These are phyloP conservation scores for Hygrophorus russula DNA, from an alignment of 768 basidiomycete genomes.

Conservation along the genomic window DNA sequence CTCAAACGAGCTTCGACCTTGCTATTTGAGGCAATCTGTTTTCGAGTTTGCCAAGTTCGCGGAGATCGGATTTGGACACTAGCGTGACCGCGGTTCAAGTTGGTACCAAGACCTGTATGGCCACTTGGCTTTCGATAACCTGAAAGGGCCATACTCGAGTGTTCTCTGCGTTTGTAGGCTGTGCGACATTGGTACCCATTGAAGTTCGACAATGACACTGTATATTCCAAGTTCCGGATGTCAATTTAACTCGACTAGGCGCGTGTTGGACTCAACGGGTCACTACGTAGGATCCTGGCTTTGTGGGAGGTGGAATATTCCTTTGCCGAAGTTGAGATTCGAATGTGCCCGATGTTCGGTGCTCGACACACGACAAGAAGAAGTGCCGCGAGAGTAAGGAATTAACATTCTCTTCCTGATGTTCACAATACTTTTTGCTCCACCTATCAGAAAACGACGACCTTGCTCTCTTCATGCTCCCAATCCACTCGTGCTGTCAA, in stretches of 20 bases:
- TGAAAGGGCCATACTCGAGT: neutral
- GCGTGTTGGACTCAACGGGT: neutral
- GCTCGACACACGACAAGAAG: neutral
- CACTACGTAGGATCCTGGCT: neutral
- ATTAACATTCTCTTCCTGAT: no score
- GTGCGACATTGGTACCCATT: neutral
- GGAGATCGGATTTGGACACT: no score
- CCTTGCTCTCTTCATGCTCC: no score
- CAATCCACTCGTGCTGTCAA: no score
- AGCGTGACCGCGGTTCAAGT: no score
- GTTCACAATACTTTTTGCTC: no score
- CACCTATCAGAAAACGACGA: no score
- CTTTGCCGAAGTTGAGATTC: neutral
- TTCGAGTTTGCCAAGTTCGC: neutral
- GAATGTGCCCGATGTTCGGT: neutral
- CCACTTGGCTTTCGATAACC: neutral
- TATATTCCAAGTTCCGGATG: conserved; percentile 1
- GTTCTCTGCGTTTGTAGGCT: conserved; percentile 3
- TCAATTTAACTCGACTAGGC: neutral
- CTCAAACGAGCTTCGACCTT: conserved; percentile 1
- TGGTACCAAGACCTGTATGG: no score
- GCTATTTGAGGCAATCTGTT: no score
- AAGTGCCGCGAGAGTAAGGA: neutral
- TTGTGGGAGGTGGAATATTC: neutral
- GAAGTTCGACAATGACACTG: neutral